These are phyloP conservation scores for Pleurotus ostreatus DNA, from an alignment of 768 basidiomycete species.

Conservation along the genomic window DNA sequence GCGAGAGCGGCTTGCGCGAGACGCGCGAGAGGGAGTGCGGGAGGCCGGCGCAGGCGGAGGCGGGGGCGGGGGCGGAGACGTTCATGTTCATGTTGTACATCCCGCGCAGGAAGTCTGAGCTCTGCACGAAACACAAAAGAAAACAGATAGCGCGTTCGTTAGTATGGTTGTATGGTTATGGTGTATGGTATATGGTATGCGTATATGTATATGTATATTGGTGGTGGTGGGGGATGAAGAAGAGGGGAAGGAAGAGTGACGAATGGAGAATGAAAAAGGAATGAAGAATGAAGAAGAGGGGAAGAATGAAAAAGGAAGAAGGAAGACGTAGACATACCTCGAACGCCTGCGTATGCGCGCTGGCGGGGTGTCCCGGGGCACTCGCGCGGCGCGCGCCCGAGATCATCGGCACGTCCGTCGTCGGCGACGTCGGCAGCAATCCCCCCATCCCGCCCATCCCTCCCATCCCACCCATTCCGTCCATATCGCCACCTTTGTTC, in stretches of 20 bases:
- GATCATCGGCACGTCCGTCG: conserved; percentile 21
- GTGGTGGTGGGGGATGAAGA: background rate
- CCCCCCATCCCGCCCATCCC: conserved; percentile 13
- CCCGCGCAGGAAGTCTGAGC: conserved; percentile 45
- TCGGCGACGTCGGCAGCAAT: conserved; percentile 59
- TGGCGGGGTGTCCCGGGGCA: conserved; percentile 16
- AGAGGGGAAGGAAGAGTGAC: no score
- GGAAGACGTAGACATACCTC: conserved; percentile 25
- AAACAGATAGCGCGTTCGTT: no score
- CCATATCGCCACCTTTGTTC: no score
- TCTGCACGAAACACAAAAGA: conserved; percentile 23
- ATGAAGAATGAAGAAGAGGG: no score
- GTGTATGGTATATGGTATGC: no score
- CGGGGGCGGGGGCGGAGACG: conserved; percentile 23
- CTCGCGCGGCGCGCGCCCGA: background rate
- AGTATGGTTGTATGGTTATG: no score
- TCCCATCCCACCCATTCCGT: no score
- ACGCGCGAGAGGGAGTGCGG: no score
- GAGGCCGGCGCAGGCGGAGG: conserved; percentile 21
- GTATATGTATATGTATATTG: no score
- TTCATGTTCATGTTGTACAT: conserved; percentile 32
- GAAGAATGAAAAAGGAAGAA: no score
- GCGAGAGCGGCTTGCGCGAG: no score
- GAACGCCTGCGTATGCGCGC: conserved; percentile 33
- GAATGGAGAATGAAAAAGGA: no score